phyloP scores from a whole-genome alignment of 176 grass and related monocot species.

The Phragmites australis region DNA sequence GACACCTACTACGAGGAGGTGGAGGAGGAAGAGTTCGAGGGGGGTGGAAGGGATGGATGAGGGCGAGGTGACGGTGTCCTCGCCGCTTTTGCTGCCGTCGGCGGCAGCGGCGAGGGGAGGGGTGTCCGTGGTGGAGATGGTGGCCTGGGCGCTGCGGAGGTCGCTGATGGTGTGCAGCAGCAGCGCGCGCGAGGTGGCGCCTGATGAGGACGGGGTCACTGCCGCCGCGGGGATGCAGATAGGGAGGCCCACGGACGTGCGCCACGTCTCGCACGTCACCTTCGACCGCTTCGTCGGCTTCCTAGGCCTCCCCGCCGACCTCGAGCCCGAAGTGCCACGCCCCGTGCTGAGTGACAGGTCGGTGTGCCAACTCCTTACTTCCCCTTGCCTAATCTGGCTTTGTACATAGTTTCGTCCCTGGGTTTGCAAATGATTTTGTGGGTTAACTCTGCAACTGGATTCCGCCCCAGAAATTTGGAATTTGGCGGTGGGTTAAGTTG shows the following conservation, averaged over 20 bases:
- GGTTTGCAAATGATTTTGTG: not conserved
- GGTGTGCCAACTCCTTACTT: not conserved
- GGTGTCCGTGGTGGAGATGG: constrained; percentile 70
- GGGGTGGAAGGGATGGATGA: constrained; percentile 32
- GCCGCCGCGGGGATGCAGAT: constrained; percentile 66
- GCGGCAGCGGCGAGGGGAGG: constrained; percentile 35
- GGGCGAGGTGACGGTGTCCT: constrained; percentile 42
- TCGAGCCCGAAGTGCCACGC: constrained; percentile 74
- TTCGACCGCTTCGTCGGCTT: constrained; percentile 95
- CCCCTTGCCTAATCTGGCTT: not conserved
- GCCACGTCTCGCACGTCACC: constrained; percentile 90
- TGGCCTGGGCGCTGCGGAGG: constrained; percentile 76
- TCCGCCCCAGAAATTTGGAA: not conserved
- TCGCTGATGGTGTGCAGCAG: constrained; percentile 90
- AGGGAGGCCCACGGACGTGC: constrained; percentile 82
- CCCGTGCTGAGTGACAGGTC: constrained; percentile 87
- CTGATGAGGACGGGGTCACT: constrained; percentile 33
- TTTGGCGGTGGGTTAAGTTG: not conserved
- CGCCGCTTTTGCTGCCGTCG: constrained; percentile 52
- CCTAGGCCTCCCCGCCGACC: constrained; percentile 91
- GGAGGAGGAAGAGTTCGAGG: constrained; percentile 32
- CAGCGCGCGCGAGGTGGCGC: constrained; percentile 24
- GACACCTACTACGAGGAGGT: constrained; percentile 54
- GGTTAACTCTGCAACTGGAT: not conserved
- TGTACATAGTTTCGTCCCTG: not conserved